phyloP scores from a whole-genome alignment of 768 basidiomycete genomes.

The Pulveroboletus sp. region DNA sequence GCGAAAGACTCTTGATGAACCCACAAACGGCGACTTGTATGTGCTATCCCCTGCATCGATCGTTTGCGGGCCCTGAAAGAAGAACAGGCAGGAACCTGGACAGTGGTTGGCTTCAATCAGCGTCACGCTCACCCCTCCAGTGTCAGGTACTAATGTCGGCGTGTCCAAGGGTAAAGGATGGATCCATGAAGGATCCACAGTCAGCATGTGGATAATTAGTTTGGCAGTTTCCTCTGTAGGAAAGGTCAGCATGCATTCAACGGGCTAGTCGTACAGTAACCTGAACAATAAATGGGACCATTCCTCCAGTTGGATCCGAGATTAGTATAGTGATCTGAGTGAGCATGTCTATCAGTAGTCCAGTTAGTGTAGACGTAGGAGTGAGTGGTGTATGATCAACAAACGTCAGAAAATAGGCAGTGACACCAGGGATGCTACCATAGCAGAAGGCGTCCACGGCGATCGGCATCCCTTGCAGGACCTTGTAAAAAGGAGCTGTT shows the following conservation, averaged over 20 bases:
- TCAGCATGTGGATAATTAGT: slow-evolving; percentile 86
- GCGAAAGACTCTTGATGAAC: slow-evolving; percentile 65
- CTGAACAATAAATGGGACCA: slow-evolving; percentile 94
- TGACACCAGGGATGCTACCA: slow-evolving; percentile 83
- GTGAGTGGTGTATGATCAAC: neutral
- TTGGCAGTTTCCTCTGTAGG: slow-evolving; percentile 76
- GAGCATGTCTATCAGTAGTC: slow-evolving; percentile 68
- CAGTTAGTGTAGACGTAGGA: slow-evolving; percentile 7
- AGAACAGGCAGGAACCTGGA: slow-evolving; percentile 91
- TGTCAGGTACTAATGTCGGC: slow-evolving; percentile 71
- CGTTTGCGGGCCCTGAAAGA: slow-evolving; percentile 91
- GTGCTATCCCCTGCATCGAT: slow-evolving; percentile 81
- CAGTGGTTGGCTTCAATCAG: slow-evolving; percentile 99
- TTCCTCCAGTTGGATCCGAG: slow-evolving; percentile 82
- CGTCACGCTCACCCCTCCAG: slow-evolving; percentile 83
- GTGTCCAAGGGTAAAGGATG: slow-evolving; percentile 79
- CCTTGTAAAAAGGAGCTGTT: slow-evolving; percentile 93
- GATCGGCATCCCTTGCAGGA: slow-evolving; percentile 94
- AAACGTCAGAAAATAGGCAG: slow-evolving; percentile 89
- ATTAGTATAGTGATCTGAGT: slow-evolving; percentile 96
- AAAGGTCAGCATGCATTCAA: neutral
- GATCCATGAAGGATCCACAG: slow-evolving; percentile 87
- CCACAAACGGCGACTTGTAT: slow-evolving; percentile 68
- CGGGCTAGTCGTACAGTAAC: slow-evolving; percentile 20
- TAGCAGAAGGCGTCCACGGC: slow-evolving; percentile 98